Evolutionary conservation across 176 grass and related monocot genomes (phyloP), one percentile per base, ranked within the genome.

Genomic region (Aechmea fasciata): DNA sequence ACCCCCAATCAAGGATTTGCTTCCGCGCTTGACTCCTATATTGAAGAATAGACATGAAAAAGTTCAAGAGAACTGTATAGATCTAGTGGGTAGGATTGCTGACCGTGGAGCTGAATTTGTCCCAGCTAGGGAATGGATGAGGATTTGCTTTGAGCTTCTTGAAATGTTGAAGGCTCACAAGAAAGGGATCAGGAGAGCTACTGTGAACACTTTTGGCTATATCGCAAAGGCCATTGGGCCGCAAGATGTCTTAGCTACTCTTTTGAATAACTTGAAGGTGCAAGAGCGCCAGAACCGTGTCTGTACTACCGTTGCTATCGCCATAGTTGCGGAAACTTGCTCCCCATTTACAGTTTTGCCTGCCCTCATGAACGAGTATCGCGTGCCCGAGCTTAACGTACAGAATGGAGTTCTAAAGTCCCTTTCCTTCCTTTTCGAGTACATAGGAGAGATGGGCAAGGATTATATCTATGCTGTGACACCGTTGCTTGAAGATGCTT

Each of bases 161-260:
- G 94, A 99, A 69, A 99, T 97, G 94, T 82, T 93, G 77, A 99
- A 99, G 82, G 94, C 94, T 65, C 94, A 99, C 72, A 99, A 99
- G 77, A 90, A 99, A 57, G 94, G 94, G 48, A 99, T 99, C 61
- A 85, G 94, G 49, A 92, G 89, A 80, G 94, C 89, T 7, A 93
- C 94, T 55, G 94, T 99, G 49, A 99, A 99, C 75, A 99, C 94
- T 65, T 99, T 99, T 85, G 94, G 89, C 70, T 99, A 99, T 81
- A 93, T 99, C 75, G 94, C 94, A 2, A 99, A 97, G 80, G 94
- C 94, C 47, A 99, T 99, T 20, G 86, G 94, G 22, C 89, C 94
- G 15, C 94, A 90, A 74, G 94, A 99, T 53, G 94, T 99, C 51
- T 65, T 99, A 51, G 86, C 94, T 49, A 99, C 94, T 59, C 81